Base-by-base conservation (phyloP, 148 eudicot genomes). In the Dysphania ambrosioides region DNA sequence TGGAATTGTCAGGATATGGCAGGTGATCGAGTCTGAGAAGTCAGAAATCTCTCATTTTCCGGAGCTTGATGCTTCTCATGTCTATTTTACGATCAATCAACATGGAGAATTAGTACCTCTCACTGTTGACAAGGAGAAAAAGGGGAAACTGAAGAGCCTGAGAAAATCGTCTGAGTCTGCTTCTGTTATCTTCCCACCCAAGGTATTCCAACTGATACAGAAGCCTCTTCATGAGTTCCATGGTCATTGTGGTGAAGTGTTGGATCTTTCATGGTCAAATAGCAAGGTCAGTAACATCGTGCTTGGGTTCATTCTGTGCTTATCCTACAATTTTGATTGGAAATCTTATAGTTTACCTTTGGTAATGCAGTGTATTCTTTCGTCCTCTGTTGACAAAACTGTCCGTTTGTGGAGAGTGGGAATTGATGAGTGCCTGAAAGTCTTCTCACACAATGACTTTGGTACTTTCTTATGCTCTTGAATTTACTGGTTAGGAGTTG, bases 331-430 rank as follows among this genome's bases (percentile, higher is more conserved):
- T 59, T 29, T 38, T 2, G 12, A 38, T 30, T 26, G 7, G 51
- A 55, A 57, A 21, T 44, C 47, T 72, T 11, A 72, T 27, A 51
- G 8, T 29, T 2, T 53, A 72, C 7, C 75, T 34, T 76, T 72
- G 7, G 72, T 51, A 67, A 21, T 85, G 79, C 87, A 94, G 98
- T 71, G 58, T 84, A 78, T 94, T 35, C 80, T 94, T 65, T 90
- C 98, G 57, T 87, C 98, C 12, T 94, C 98, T 0, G 83, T 84
- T 68, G 98, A 94, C 79, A 86, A 87, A 78, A 87, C 90, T 69
- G 98, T 91, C 55, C 88, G 96, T 47, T 66, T 94, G 85, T 94
- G 98, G 98, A 77, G 75, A 81, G 87, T 91, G 61, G 97, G 98
- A 70, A 61, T 59, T 73, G 83, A 90, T 26, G 77, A 77, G 47